These are phyloP conservation scores for Fusarium sarcochroum DNA, from an alignment of 2,329 filamentous ascomycete genomes.

Conservation along the genomic window DNA sequence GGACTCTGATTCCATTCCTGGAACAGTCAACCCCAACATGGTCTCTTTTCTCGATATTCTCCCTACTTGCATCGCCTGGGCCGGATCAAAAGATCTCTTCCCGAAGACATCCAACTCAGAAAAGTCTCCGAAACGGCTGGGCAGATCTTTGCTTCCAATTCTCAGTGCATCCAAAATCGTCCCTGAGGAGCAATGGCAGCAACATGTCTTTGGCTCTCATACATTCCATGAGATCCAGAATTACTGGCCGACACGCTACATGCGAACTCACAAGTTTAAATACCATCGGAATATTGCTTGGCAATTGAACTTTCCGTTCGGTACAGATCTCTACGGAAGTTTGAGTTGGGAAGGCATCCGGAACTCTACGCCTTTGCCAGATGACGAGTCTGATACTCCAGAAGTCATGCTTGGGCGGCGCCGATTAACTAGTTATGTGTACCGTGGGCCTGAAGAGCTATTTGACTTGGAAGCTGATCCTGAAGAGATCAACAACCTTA, in stretches of 20 bases:
- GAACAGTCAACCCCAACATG: conserved; percentile 57
- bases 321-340: conserved; percentile 58
- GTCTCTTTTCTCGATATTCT: conserved; percentile 60
- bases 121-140: not conserved
- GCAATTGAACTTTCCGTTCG: conserved; percentile 63
- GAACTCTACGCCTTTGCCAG: conserved; percentile 48
- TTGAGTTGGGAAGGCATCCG: conserved; percentile 62
- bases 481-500: conserved; percentile 57
- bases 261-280: conserved; percentile 56
- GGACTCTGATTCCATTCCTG: conserved; percentile 42
- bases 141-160: conserved; percentile 35
- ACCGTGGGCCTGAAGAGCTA: conserved; percentile 60
- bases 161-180: not conserved
- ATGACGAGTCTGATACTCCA: not conserved
- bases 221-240: conserved; percentile 66
- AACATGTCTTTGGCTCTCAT: conserved; percentile 62
- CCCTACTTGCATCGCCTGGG: conserved; percentile 60
- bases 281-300: conserved; percentile 63
- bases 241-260: conserved; percentile 64
- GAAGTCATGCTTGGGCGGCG: conserved; percentile 53
- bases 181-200: not conserved
- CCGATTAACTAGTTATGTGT: conserved; percentile 57
- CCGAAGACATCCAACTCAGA: not conserved
- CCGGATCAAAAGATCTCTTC: conserved; percentile 17
- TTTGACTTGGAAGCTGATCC: conserved; percentile 63